These are phyloP conservation scores for Solanum pinnatisectum DNA, from an alignment of 257 asterid species.

Conservation along the genomic window DNA sequence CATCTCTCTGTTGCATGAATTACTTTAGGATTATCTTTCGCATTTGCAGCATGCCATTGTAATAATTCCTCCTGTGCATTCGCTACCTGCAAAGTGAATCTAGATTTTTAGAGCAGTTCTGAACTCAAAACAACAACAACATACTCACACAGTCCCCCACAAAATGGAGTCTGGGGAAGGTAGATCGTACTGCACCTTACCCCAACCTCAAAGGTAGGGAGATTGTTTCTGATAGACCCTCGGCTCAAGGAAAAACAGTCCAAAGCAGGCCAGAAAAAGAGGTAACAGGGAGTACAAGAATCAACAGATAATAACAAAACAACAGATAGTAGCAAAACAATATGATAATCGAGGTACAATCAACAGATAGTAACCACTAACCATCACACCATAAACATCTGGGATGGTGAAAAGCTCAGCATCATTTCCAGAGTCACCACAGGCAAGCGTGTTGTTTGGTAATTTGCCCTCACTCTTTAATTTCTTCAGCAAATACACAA, in stretches of 20 bases:
- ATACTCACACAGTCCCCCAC: background rate
- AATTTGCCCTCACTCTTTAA: conserved; percentile 49
- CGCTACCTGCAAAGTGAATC: conserved; percentile 41
- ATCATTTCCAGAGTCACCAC: conserved; percentile 98
- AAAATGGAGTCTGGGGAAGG: background rate
- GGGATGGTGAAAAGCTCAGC: conserved; percentile 87
- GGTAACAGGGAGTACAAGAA: background rate
- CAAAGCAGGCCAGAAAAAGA: background rate
- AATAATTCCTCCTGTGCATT: conserved; percentile 93
- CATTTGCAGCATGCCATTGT: conserved; percentile 86
- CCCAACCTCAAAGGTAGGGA: background rate
- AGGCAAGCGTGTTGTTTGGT: conserved; percentile 81
- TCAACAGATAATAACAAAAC: background rate
- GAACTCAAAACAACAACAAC: background rate
- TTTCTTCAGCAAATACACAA: conserved; percentile 77
- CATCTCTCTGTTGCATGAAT: conserved; percentile 90
- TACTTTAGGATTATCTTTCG: conserved; percentile 67
- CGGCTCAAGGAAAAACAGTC: background rate
- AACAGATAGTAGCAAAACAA: background rate
- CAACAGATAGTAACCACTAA: conserved; percentile 18
- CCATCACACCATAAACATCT: conserved; percentile 93
- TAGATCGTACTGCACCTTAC: background rate
- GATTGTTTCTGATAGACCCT: background rate
- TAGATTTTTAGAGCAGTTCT: background rate
- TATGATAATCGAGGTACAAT: background rate